A percentile compares a stretch with the other conserved stretches of the same genome.
Conservation (phyloP, 805 yeast genomes). For the Kluyveromyces nonfermentans region DNA sequence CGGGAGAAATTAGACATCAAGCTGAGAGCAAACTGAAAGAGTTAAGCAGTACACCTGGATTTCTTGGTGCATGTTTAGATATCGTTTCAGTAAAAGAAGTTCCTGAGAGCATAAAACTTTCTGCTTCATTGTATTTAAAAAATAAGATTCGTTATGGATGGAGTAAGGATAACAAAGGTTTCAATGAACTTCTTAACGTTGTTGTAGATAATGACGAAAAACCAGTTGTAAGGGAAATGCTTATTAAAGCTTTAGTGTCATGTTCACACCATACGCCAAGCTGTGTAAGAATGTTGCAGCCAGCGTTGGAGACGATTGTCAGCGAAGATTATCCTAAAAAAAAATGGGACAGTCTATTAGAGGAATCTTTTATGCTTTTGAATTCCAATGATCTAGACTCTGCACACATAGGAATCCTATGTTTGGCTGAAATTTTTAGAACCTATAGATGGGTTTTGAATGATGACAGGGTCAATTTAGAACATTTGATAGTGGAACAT, state of each 20-base stretch:
- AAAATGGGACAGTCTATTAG: conserved; percentile 47
- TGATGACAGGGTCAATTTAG: conserved; percentile 42
- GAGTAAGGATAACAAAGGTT: conserved; percentile 29
- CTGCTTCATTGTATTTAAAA: conserved; percentile 78
- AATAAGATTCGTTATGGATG: conserved; percentile 62
- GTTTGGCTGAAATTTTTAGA: conserved; percentile 61
- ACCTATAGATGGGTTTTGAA: conserved; percentile 65
- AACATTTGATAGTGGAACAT: conserved; percentile 42
- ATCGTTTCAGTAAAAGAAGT: conserved; percentile 49
- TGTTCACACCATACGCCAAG: conserved; percentile 33
- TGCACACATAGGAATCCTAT: conserved; percentile 56
- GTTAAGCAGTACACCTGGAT: conserved; percentile 56
- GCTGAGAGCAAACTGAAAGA: conserved; percentile 62
- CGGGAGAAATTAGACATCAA: conserved; percentile 46
- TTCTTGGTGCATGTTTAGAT: conserved; percentile 74
- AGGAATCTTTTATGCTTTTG: conserved; percentile 38
- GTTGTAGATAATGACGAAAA: conserved; percentile 61
- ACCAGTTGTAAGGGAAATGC: conserved; percentile 58
- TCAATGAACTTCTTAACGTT: conserved; percentile 21
- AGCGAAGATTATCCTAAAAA: conserved; percentile 37
- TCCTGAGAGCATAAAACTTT: conserved; percentile 45
- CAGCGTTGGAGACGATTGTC: conserved; percentile 45
- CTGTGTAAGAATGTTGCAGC: conserved; percentile 36
- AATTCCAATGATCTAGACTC: conserved; percentile 34
- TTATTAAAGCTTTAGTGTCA: conserved; percentile 52